Evolutionary conservation across 2,329 filamentous ascomycete genomes (phyloP).

Genomic region (Coniochaeta prunicola): DNA sequence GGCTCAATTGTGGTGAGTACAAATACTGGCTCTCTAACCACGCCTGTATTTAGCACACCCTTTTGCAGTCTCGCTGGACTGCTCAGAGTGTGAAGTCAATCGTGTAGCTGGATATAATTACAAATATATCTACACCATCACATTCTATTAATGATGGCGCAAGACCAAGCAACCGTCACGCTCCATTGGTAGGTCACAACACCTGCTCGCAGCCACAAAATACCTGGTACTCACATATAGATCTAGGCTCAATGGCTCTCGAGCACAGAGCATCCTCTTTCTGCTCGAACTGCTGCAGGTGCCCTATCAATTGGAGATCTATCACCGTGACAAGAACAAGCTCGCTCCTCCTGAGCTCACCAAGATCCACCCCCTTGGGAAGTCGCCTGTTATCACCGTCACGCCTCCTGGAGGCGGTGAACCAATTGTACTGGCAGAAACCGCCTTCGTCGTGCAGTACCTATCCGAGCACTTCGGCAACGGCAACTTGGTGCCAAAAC

Average conservation of each 20-base stretch:
- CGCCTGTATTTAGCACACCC: background rate
- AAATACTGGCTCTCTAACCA: background rate
- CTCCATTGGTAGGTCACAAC: slow-evolving; percentile 12
- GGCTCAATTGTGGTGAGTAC: background rate
- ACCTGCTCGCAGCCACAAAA: background rate
- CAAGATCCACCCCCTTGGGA: slow-evolving; percentile 76
- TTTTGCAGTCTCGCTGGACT: background rate
- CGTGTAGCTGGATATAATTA: background rate
- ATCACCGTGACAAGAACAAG: slow-evolving; percentile 53
- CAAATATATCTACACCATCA: background rate
- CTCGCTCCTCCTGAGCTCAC: slow-evolving; percentile 72
- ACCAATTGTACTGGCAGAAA: slow-evolving; percentile 68
- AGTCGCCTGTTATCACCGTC: slow-evolving; percentile 73
- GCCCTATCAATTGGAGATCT: slow-evolving; percentile 72
- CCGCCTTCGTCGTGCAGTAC: slow-evolving; percentile 74
- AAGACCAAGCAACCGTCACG: slow-evolving; percentile 10
- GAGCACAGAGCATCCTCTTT: slow-evolving; percentile 78
- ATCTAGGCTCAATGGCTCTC: slow-evolving; percentile 79
- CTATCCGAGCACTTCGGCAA: slow-evolving; percentile 57
- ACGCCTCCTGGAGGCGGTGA: slow-evolving; percentile 30
- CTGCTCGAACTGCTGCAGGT: slow-evolving; percentile 76
- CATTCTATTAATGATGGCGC: background rate
- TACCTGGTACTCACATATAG: background rate
- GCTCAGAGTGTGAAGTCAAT: background rate
- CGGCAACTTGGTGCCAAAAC: slow-evolving; percentile 38